phyloP scores from a whole-genome alignment of 129 eudicot genomes.

The Apium graveolens region DNA sequence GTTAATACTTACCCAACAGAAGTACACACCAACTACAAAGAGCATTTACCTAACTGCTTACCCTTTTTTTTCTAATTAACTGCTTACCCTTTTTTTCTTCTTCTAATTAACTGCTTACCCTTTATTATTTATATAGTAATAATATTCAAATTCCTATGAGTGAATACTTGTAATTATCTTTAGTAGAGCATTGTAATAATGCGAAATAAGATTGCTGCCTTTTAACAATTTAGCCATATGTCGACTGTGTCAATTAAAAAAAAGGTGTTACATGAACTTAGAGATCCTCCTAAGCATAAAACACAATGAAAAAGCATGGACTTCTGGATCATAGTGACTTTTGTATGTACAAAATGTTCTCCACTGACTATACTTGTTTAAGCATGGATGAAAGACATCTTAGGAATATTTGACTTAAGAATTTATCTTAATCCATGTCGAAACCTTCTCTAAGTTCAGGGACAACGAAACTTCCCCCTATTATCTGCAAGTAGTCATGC shows the following conservation, averaged over 20 bases:
- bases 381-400: neutral
- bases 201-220: neutral
- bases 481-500: neutral
- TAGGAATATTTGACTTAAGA: neutral
- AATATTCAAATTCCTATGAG: neutral
- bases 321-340: neutral
- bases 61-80: too few species aligned
- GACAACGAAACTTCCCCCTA: neutral
- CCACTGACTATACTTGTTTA: neutral
- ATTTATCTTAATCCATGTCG: neutral
- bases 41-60: neutral
- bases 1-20: neutral
- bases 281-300: neutral
- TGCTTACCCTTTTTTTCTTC: neutral
- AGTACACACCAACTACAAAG: neutral
- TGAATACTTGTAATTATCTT: neutral
- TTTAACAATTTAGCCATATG: neutral
- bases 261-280: neutral
- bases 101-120: neutral
- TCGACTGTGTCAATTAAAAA: neutral
- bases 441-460: neutral
- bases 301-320: neutral
- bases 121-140: neutral
- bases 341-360: neutral
- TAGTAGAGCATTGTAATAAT: neutral